Evolutionary conservation across 306 rosid genomes (phyloP).

Genomic region (Dryas octopetala): DNA sequence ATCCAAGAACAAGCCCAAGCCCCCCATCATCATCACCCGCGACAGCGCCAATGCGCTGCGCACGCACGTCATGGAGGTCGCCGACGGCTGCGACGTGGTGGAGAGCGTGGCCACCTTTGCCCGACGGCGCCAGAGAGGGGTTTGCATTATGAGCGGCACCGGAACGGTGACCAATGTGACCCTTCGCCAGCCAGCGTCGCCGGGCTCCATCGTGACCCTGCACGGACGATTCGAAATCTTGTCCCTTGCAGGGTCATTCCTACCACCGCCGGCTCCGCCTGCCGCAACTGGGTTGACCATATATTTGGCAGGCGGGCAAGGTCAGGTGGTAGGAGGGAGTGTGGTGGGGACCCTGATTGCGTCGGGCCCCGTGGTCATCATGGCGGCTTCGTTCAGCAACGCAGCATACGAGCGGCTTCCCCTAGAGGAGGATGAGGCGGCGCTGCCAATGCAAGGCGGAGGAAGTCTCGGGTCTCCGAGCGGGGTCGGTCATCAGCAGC

Average conservation of each 20-base stretch:
- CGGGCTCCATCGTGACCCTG: slow-evolving; percentile 74
- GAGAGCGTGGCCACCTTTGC: slow-evolving; percentile 86
- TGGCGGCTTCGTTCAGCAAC: slow-evolving; percentile 96
- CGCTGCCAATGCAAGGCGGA: slow-evolving; percentile 48
- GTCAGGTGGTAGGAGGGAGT: slow-evolving; percentile 94
- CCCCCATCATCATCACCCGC: slow-evolving; percentile 90
- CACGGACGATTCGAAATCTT: slow-evolving; percentile 93
- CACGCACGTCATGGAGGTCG: slow-evolving; percentile 91
- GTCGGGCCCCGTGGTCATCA: slow-evolving; percentile 85
- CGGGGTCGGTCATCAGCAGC: slow-evolving; percentile 37
- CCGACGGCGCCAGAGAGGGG: slow-evolving; percentile 84
- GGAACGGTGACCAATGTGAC: slow-evolving; percentile 92
- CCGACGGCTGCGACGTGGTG: slow-evolving; percentile 82
- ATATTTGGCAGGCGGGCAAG: slow-evolving; percentile 87
- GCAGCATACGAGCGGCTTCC: slow-evolving; percentile 97
- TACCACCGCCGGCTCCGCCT: slow-evolving; percentile 92
- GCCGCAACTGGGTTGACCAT: slow-evolving; percentile 83
- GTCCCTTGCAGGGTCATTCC: slow-evolving; percentile 75
- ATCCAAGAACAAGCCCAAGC: slow-evolving; percentile 96
- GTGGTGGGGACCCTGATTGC: slow-evolving; percentile 75
- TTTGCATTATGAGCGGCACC: slow-evolving; percentile 89
- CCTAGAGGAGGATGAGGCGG: slow-evolving; percentile 75
- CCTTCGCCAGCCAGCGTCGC: slow-evolving; percentile 78
- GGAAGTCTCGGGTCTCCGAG: slow-evolving; percentile 59
- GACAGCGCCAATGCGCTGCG: slow-evolving; percentile 95